A percentile compares a stretch with the other conserved stretches of the same genome.
Conservation (phyloP, 441 rosid species). For the Jatropha multifida region DNA sequence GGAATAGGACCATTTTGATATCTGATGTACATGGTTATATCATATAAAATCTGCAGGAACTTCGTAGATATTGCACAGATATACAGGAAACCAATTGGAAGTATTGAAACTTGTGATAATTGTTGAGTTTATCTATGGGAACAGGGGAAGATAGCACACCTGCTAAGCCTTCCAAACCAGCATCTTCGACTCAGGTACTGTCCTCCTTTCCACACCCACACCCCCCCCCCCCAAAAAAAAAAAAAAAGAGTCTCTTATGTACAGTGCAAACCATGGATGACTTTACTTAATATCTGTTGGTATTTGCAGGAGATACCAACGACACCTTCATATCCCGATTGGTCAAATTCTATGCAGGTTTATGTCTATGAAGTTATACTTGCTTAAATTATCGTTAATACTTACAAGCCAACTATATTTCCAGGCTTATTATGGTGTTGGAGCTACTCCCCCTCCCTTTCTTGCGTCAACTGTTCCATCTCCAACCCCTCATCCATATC, state of each 20-base stretch:
- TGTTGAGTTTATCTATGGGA: conserved; percentile 44
- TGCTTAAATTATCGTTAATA: conserved; percentile 4
- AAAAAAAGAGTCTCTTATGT: background rate
- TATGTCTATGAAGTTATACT: conserved; percentile 11
- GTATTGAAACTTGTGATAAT: conserved; percentile 19
- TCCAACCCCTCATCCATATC: conserved; percentile 84
- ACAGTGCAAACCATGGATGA: background rate
- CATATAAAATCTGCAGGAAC: conserved; percentile 26
- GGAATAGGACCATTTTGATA: conserved; percentile 9
- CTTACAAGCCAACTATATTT: conserved; percentile 33
- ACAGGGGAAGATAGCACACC: conserved; percentile 77
- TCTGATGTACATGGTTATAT: conserved; percentile 17
- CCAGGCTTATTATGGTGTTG: conserved; percentile 92
- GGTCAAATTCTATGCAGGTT: conserved; percentile 96
- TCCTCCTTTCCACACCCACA: background rate
- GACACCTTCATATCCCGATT: conserved; percentile 75
- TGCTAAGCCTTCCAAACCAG: conserved; percentile 68
- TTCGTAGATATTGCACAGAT: conserved; percentile 22
- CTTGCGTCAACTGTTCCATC: conserved; percentile 88
- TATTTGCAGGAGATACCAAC: conserved; percentile 63
- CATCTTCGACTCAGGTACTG: conserved; percentile 69
- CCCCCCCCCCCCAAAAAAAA: too few relatives aligned
- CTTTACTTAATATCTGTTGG: conserved; percentile 8
- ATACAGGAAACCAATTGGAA: conserved; percentile 12
- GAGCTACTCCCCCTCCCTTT: conserved; percentile 80